phyloP scores from a whole-genome alignment of 441 rosid genomes.

The Macaranga tanarius region DNA sequence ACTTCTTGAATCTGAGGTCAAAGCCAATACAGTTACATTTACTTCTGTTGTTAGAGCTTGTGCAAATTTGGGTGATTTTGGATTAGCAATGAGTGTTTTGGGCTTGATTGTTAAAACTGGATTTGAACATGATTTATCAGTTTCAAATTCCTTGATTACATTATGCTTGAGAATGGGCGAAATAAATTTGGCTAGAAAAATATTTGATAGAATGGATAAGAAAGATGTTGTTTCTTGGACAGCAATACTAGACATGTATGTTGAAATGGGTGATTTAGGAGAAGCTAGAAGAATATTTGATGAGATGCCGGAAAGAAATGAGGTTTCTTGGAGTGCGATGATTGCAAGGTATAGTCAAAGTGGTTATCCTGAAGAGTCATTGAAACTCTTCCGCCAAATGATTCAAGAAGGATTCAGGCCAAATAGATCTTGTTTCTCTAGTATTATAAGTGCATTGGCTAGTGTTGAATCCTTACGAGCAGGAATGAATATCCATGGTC shows the following conservation, averaged over 20 bases:
- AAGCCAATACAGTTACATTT: conserved; percentile 52
- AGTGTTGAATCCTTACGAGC: conserved; percentile 32
- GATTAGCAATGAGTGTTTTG: conserved; percentile 41
- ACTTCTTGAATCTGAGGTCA: conserved; percentile 41
- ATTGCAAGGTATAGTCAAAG: conserved; percentile 53
- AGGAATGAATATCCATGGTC: conserved; percentile 47
- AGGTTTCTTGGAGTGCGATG: conserved; percentile 42
- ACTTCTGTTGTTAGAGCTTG: conserved; percentile 49
- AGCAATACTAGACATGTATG: conserved; percentile 47
- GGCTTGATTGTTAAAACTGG: conserved; percentile 52
- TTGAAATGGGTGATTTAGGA: conserved; percentile 37
- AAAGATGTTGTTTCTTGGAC: conserved; percentile 67
- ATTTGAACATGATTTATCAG: conserved; percentile 41
- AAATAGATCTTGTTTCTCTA: conserved; percentile 40
- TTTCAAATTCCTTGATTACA: conserved; percentile 55
- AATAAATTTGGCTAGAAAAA: conserved; percentile 34
- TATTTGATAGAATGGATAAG: conserved; percentile 45
- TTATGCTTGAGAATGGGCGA: conserved; percentile 48
- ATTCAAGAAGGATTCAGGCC: conserved; percentile 38
- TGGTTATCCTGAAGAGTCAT: conserved; percentile 48
- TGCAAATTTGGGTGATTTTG: conserved; percentile 32
- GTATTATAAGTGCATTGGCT: conserved; percentile 42
- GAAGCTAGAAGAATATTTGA: conserved; percentile 53
- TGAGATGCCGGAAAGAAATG: conserved; percentile 54
- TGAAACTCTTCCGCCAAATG: conserved; percentile 45